Evolutionary conservation across 176 grass and related monocot species (phyloP), one percentile per base, ranked within the genome.

Genomic region (Dendrocalamus sinicus): DNA sequence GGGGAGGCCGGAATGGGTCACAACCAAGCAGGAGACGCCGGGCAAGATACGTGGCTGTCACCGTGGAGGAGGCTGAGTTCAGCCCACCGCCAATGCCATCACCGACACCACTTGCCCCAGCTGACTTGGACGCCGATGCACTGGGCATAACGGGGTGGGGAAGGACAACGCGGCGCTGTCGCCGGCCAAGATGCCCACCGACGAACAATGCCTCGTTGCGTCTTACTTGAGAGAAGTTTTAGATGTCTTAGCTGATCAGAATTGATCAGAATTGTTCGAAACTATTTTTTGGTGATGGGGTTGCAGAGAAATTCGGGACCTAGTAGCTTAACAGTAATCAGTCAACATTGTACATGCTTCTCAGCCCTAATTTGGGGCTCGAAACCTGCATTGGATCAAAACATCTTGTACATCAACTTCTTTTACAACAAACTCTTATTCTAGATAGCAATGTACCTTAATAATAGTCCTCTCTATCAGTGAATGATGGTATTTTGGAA

Each of bases 111-210:
- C 78, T 72, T 77, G 70, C 41, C 16, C 54, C 70, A 37, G 73
- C 66, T 89, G 76, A 84, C 28, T 44, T 91, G 70, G 79, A 82
- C 2, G 46, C 72, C 2, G 80, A 85, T 76, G 93, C 51, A 9
- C 79, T 24, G 3, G 83, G 71, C 17, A 86, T 86, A 37, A 76
- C 88, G 10, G 89, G 89, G 37, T 95, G 93, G 93, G 93, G 93
- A 82, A 90, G 89, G 71, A 95, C 91, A 48, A 95, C 91, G 43
- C 88, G 93, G 43, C 86, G 93, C 6, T 95, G 93, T 82, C 83
- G 91, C 48, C 76, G 91, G 54, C 89, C 74, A 55, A 93, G 93
- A 83, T 91, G 81, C 30, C 80, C 86, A 2, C 77, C 91, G 3
- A 53, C 46, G 19, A 93, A 87, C 86, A 83, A 72, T 80, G 37